Percentiles rank a stretch among this genome's conserved stretches.
These are phyloP conservation scores for Penicillium manginii DNA, from an alignment of 495 filamentous ascomycete species.

Conservation along the genomic window DNA sequence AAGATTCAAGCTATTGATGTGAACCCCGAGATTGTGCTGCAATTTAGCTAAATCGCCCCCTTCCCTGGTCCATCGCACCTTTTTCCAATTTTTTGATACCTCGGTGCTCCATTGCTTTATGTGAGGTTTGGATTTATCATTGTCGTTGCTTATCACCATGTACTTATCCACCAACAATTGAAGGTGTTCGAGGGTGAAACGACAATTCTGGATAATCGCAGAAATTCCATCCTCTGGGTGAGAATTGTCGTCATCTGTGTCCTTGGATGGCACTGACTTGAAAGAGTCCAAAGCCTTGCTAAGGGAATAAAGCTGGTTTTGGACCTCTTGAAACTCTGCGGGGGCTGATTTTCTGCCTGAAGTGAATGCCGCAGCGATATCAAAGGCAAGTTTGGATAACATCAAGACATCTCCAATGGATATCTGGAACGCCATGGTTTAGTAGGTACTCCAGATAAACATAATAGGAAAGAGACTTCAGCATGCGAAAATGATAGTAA, in stretches of 20 bases:
- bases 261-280: neutral
- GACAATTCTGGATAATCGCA: neutral
- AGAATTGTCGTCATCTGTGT: neutral
- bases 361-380: neutral
- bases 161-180: neutral
- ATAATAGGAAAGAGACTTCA: neutral
- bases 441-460: neutral
- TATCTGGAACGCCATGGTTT: slow-evolving; percentile 1
- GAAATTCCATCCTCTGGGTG: slow-evolving; percentile 1
- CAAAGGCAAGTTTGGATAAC: neutral
- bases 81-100: neutral
- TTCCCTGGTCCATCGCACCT: slow-evolving; percentile 1
- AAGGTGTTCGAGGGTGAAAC: neutral
- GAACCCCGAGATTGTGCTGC: neutral
- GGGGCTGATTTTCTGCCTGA: neutral
- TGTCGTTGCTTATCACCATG: neutral
- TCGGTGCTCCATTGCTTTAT: neutral
- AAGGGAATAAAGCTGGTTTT: neutral
- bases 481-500: neutral
- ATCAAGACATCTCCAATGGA: slow-evolving; percentile 2
- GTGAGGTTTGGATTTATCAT: neutral
- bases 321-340: neutral
- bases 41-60: neutral
- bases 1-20: slow-evolving; percentile 2
- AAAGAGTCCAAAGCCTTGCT: neutral